Base-by-base conservation (phyloP, 495 filamentous ascomycete genomes). In the Talaromyces adpressus region DNA sequence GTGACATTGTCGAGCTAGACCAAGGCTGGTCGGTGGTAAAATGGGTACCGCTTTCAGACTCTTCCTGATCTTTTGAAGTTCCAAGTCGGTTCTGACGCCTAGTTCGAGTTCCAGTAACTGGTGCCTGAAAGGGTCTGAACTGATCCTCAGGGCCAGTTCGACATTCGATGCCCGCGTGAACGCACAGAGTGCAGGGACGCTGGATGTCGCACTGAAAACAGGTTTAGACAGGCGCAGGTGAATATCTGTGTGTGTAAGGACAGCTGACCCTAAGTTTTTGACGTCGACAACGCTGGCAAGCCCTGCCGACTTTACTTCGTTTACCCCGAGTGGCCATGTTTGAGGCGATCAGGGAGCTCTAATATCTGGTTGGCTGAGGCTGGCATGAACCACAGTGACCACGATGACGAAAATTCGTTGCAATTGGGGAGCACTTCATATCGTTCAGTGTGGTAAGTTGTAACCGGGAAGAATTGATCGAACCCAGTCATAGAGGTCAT, bases 1-100 rank as follows among this genome's bases (percentile, higher is more conserved):
- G 22, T 9, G 72, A 69, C 63, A 74, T 71, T 18, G 68, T 72
- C 0, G 70, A 72, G 60, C 72, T 74, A 2, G 69, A 72, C 29
- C 58, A 61, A 20, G 58, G 8, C 58, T 39, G 25, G 32, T 52
- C 49, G 49, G 6, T 52, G 49, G 6, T 52, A n/a, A 25, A 8
- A 52, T 52, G 6, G 7, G 49, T 12, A 36, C 49, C 23, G 22
- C 49, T n/a, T 52, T 12, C 32, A 11, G 32, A 36, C 32, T 36
- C 32, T 8, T 2, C 32, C 9, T 36, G 32, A 36, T 11, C 11
- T 36, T 36, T 36, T 36, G 32, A 36, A 36, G 8, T 36, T 12
- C 6, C 32, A 36, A 36, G 9, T 12, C 32, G 32, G 32, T 11
- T 36, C 32, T 36, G 32, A 36, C 32, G 32, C 9, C 32, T 36